A percentile compares a stretch with the other conserved stretches of the same genome.
phyloP scores from a whole-genome alignment of 495 filamentous ascomycete genomes.

The Aeminium ludgeri region DNA sequence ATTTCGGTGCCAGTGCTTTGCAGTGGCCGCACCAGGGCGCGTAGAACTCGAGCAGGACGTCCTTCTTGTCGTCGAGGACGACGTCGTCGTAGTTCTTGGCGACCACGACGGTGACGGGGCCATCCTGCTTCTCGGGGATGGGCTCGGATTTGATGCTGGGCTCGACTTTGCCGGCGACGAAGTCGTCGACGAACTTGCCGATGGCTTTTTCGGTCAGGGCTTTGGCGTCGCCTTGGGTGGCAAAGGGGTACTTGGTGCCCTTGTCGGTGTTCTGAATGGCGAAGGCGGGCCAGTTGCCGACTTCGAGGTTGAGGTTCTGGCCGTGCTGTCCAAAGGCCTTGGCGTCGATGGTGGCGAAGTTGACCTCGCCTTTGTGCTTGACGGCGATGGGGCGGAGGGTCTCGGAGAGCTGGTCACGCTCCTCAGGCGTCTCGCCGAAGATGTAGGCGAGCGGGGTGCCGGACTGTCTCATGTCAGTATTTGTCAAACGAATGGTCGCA shows the following conservation, averaged over 20 bases:
- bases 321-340: slow-evolving; percentile 90
- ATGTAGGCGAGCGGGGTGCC: slow-evolving; percentile 93
- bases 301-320: slow-evolving; percentile 91
- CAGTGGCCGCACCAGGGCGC: slow-evolving; percentile 99
- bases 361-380: slow-evolving; percentile 68
- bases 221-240: slow-evolving; percentile 26
- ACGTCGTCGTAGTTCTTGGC: slow-evolving; percentile 87
- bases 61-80: slow-evolving; percentile 85
- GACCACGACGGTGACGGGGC: slow-evolving; percentile 73
- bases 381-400: slow-evolving; percentile 45
- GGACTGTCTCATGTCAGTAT: slow-evolving; percentile 31
- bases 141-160: slow-evolving; percentile 97
- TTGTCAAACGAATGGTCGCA: not conserved
- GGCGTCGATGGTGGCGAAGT: slow-evolving; percentile 96
- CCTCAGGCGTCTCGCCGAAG: slow-evolving; percentile 85
- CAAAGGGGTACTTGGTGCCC: slow-evolving; percentile 80
- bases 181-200: slow-evolving; percentile 72
- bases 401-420: slow-evolving; percentile 62
- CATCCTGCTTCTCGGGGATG: slow-evolving; percentile 88
- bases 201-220: slow-evolving; percentile 64
- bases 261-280: slow-evolving; percentile 92
- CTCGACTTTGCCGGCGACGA: slow-evolving; percentile 72
- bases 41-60: slow-evolving; percentile 96
- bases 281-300: slow-evolving; percentile 88
- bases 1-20: slow-evolving; percentile 71